Evolutionary conservation across 2,329 filamentous ascomycete genomes (phyloP).

Genomic region (Neurospora crassa): DNA sequence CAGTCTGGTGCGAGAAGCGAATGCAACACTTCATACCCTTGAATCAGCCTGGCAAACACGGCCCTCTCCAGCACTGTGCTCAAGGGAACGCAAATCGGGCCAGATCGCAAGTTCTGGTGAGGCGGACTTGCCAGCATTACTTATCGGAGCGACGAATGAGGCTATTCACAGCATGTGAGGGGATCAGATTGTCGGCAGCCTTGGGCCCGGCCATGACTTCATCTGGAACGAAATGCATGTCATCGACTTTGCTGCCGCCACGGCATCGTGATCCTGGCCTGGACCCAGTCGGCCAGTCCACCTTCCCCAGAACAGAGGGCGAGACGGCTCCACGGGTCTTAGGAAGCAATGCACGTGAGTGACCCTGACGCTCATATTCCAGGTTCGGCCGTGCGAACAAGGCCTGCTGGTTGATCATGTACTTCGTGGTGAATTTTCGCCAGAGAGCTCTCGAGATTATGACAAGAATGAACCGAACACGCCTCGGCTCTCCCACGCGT

Average conservation of each 20-base stretch:
- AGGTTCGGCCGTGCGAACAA: background rate
- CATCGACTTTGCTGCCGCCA: background rate
- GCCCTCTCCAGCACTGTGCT: background rate
- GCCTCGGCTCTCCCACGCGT: background rate
- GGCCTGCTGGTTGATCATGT: background rate
- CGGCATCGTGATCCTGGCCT: background rate
- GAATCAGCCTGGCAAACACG: background rate
- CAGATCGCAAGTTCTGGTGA: background rate
- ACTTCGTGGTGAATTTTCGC: background rate
- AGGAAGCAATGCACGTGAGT: background rate
- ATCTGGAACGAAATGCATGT: background rate
- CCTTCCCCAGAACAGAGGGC: background rate
- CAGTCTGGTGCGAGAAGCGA: background rate
- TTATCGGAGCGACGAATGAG: background rate
- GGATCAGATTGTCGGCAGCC: background rate
- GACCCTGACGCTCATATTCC: background rate
- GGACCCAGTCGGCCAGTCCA: background rate
- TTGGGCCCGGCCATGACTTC: background rate
- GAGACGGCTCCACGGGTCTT: background rate
- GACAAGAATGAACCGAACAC: too few relatives aligned
- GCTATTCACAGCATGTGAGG: background rate
- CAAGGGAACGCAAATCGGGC: background rate
- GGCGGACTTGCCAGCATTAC: background rate
- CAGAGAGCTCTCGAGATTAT: background rate
- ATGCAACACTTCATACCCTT: background rate